Conservation (phyloP, 352 stramenopile species). For the Globisporangium nagaii region DNA sequence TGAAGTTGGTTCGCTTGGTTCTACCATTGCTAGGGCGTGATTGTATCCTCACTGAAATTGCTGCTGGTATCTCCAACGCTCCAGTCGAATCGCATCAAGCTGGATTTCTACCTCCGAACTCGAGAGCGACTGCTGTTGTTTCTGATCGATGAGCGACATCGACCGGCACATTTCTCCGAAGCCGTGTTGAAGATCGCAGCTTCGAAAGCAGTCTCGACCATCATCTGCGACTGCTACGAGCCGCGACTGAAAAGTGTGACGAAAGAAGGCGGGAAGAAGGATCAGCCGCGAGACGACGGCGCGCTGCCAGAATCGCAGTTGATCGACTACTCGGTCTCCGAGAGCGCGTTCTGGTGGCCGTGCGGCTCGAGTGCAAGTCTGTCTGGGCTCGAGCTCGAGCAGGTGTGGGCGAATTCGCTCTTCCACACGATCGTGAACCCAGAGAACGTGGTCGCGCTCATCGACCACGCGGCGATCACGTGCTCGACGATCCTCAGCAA, state of each 20-base stretch:
- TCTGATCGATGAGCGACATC: slow-evolving; percentile 44
- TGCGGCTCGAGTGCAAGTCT: slow-evolving; percentile 24
- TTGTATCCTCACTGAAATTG: slow-evolving; percentile 4
- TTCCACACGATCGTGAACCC: slow-evolving; percentile 63
- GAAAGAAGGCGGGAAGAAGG: slow-evolving; percentile 6
- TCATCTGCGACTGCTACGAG: slow-evolving; percentile 78
- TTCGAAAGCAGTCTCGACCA: slow-evolving; percentile 56
- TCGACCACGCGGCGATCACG: slow-evolving; percentile 73
- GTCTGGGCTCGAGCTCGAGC: slow-evolving; percentile 22
- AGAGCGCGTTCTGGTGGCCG: slow-evolving; percentile 81
- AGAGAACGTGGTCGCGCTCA: slow-evolving; percentile 48
- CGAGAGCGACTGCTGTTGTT: slow-evolving; percentile 49
- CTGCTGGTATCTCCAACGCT: slow-evolving; percentile 6
- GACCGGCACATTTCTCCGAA: slow-evolving; percentile 45
- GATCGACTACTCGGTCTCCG: slow-evolving; percentile 67
- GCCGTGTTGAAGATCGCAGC: slow-evolving; percentile 38
- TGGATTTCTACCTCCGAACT: slow-evolving; percentile 57
- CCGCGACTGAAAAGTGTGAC: slow-evolving; percentile 26
- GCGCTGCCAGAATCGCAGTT: slow-evolving; percentile 64
- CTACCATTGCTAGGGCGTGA: background rate
- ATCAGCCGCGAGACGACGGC: slow-evolving; percentile 47
- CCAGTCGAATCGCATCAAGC: slow-evolving; percentile 39
- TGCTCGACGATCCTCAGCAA: slow-evolving; percentile 73
- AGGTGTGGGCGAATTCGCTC: slow-evolving; percentile 69
- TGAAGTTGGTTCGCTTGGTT: background rate